Evolutionary conservation across 1,284 basidiomycete genomes (phyloP), one percentile per base, ranked within the genome.

Genomic region (Tetrapyrgos nigripes): DNA sequence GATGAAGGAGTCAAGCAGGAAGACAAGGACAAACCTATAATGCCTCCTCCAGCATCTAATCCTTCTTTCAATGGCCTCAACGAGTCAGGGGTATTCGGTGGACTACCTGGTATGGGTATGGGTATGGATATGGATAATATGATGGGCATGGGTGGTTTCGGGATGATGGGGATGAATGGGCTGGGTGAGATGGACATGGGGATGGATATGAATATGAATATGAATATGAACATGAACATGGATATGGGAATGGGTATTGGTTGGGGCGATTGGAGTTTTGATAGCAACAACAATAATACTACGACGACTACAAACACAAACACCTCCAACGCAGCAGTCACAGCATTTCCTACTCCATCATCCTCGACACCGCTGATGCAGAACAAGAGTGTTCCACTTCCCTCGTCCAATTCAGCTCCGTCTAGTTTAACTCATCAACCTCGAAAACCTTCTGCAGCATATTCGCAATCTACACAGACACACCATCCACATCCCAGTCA

Each of bases 61-160:
- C 5, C 37, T 17, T 40, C 37, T n/a, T 40, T 40, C 17, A 11
- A 24, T 9, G 44, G 33, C 28, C 28, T 28, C 19, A 53, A 44
- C 21, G 28, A 46, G 19, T 17, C 19, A 28, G 40, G 53, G 24
- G 44, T 54, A 45, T 33, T 24, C 27, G 46, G 27, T 43, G 51
- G 51, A 23, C 13, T 55, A 2, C 19, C 26, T 26, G 26, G 52
- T 3, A 49, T 47, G 45, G 45, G 27, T 53, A 76, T 85, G 68
- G 77, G 75, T 52, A 78, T 82, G 62, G 69, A 77, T 59, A 78
- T 81, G 67, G 70, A 73, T 51, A 73, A 77, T 53, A 72, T 73
- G 27, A 79, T 83, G 69, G 73, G 72, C 33, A 33, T 47, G 26
- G 44, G 26, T 31, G 44, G 55, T 2, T 35, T 57, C 21, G 55